Evolutionary conservation across 73 alveolate genomes (phyloP).

Genomic region (Loxodes magnus): DNA sequence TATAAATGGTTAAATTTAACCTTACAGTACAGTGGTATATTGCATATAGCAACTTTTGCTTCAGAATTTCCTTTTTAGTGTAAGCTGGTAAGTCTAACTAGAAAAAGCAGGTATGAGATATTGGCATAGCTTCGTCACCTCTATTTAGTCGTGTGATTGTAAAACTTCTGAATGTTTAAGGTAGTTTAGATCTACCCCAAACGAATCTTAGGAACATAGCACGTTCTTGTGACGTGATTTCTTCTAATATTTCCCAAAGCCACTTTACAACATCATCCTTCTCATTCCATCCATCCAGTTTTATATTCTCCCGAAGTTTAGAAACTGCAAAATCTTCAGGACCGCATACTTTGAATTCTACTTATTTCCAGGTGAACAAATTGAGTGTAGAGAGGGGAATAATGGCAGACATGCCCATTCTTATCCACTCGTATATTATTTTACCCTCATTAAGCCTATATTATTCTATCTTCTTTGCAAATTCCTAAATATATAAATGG

Average conservation of each 20-base stretch:
- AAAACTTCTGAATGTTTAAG: conserved; percentile 43
- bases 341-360: conserved; percentile 74
- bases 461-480: conserved; percentile 40
- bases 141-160: conserved; percentile 18
- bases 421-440: conserved; percentile 65
- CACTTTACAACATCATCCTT: conserved; percentile 46
- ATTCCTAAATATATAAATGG: no score
- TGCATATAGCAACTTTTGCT: conserved; percentile 73
- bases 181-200: conserved; percentile 90
- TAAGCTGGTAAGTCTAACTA: conserved; percentile 77
- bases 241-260: conserved; percentile 82
- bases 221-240: conserved; percentile 64
- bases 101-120: conserved; percentile 89
- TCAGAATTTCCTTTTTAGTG: conserved; percentile 50
- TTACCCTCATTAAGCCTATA: conserved; percentile 67
- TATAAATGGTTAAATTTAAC: conserved; percentile 55
- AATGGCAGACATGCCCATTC: conserved; percentile 68
- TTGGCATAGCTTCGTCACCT: conserved; percentile 50
- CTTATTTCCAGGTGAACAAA: conserved; percentile 51
- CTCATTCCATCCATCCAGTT: conserved; percentile 47
- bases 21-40: conserved; percentile 67
- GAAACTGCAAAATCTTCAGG: conserved; percentile 56
- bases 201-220: conserved; percentile 72
- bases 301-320: conserved; percentile 39
- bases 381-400: conserved; percentile 58